Evolutionary conservation across 148 eudicot species (phyloP).

Genomic region (Dysphania ambrosioides): DNA sequence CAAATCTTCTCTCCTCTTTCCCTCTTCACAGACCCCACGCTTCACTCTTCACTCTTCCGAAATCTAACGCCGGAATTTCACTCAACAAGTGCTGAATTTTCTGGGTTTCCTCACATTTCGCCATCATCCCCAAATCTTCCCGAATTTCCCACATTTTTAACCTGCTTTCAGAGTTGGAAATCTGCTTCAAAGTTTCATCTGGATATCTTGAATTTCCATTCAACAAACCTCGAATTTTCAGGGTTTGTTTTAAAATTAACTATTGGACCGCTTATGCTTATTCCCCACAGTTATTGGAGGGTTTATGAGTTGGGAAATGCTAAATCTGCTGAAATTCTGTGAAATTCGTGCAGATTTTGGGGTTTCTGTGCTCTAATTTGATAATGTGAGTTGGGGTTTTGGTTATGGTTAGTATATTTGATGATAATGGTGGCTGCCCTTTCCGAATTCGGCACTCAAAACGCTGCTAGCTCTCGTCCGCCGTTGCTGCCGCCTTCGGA

Average conservation of each 20-base stretch:
- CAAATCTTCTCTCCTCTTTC: conserved; percentile 12
- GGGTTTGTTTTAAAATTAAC: too few relatives aligned
- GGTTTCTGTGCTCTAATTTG: background rate
- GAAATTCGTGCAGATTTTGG: background rate
- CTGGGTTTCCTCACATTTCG: too few relatives aligned
- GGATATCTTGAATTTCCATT: conserved; percentile 26
- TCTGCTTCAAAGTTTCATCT: conserved; percentile 21
- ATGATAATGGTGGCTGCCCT: conserved; percentile 77
- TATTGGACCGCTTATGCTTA: too few relatives aligned
- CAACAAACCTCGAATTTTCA: too few relatives aligned
- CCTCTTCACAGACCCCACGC: conserved; percentile 33
- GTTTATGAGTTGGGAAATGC: too few relatives aligned
- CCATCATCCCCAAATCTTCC: too few relatives aligned
- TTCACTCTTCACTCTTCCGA: conserved; percentile 26
- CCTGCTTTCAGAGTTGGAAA: conserved; percentile 2
- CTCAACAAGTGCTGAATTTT: conserved; percentile 19
- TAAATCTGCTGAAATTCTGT: too few relatives aligned
- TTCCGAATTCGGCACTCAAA: conserved; percentile 29
- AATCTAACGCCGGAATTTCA: conserved; percentile 19
- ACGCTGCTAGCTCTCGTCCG: conserved; percentile 36
- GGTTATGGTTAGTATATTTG: conserved; percentile 8
- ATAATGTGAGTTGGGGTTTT: conserved; percentile 45
- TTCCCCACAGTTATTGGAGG: too few relatives aligned
- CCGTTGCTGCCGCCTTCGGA: conserved; percentile 76
- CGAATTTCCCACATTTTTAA: conserved; percentile 6